Base-by-base conservation (phyloP, 108 stramenopile genomes). In the Cyclotella kingstonii region DNA sequence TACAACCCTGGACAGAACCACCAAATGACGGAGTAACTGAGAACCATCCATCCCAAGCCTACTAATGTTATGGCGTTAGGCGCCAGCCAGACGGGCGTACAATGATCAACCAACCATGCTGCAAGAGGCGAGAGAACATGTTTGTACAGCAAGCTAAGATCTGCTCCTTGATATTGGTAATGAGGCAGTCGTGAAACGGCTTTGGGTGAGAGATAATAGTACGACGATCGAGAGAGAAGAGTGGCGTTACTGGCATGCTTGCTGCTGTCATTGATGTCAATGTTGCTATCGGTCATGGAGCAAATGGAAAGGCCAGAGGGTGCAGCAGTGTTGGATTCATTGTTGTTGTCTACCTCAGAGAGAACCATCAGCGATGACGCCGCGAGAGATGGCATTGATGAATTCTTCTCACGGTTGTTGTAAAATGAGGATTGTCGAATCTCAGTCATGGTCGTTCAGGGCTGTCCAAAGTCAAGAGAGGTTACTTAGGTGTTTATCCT, bases 61-160 rank as follows among this genome's bases (percentile, higher is more conserved):
- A 86, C 46, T 4, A 82, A 53, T 4, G 97, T 98, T 31, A 98
- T 90, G 52, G 82, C 74, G 68, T 98, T 98, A 17, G 97, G 97
- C 8, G 97, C 94, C 34, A 98, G 44, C 63, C 79, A 81, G 7
- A 31, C 51, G 4, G 96, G 94, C 23, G 85, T 85, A 38, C 74
- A 55, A 7, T 79, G 36, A 50, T 90, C 77, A 14, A 96, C 92
- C 19, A 70, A 74, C 54, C 73, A 92, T 19, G 60, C 67, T 3
- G 96, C 96, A 15, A 93, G 38, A 2, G 96, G 96, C 21, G 89
- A 89, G 7, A 95, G 79, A 19, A 95, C 65, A 54, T 90, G 78
- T 31, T 89, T 81, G 74, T 95, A 95, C 0, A 90, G 51, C 10
- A 84, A 56, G 4, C 85, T 87, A 0, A 52, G 63, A 53, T 95